Conservation (phyloP, 352 stramenopile genomes). For the Phytophthora ramorum region DNA sequence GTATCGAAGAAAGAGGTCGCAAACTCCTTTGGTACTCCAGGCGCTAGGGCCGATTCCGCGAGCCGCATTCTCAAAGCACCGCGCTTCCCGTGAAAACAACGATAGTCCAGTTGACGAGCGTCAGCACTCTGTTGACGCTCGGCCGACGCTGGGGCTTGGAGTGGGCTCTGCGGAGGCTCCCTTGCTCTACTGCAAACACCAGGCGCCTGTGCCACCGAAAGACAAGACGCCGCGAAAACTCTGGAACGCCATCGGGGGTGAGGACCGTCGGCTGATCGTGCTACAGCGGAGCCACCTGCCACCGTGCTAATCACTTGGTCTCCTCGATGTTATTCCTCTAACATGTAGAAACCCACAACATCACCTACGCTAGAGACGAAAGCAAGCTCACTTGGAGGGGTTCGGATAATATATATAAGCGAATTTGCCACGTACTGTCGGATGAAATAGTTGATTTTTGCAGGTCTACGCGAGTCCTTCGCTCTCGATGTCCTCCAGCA, state of each 20-base stretch:
- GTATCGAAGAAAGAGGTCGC: conserved; percentile 30
- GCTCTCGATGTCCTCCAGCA: conserved; percentile 38
- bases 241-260: conserved; percentile 79
- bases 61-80: conserved; percentile 8
- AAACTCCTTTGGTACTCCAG: conserved; percentile 31
- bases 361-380: background rate
- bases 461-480: conserved; percentile 15
- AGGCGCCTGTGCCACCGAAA: conserved; percentile 58
- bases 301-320: conserved; percentile 26
- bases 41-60: conserved; percentile 36
- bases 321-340: background rate
- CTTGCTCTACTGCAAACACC: conserved; percentile 67
- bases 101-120: conserved; percentile 7
- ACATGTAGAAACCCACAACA: no score
- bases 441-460: background rate
- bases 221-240: conserved; percentile 73
- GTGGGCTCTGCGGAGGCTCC: conserved; percentile 20
- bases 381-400: background rate
- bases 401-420: background rate
- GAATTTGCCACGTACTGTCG: background rate
- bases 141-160: conserved; percentile 21
- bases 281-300: conserved; percentile 61
- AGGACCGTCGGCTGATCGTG: conserved; percentile 76
- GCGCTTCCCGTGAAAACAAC: background rate
- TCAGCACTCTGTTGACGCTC: conserved; percentile 3